Evolutionary conservation across 177 flowering plant species (phyloP), one percentile per base, ranked within the genome.

Genomic region (Tripterygium wilfordii): DNA sequence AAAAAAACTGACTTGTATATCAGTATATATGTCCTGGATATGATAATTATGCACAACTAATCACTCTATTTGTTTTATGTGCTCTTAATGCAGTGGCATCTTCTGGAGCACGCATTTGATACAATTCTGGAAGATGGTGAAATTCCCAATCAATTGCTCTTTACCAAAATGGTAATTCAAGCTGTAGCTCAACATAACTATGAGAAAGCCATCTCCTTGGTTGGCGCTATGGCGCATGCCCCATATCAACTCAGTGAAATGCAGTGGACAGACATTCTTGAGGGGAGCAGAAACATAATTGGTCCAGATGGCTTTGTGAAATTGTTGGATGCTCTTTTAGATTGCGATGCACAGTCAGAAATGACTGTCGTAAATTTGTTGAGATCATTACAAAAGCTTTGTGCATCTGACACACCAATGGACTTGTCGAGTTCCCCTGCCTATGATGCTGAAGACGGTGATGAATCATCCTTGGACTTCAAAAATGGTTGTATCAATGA

Each of bases 71-170:
- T n/a, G n/a, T n/a, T n/a, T n/a, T n/a, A n/a, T n/a, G n/a, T n/a
- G 16, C 15, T 30, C 17, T 51, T n/a, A 19, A 10, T 70, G 65
- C 77, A 85, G 98, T 57, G 74, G 53, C 63, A 79, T 71, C 66
- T 92, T 20, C 56, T 92, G 60, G 94, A 92, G 63, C 98, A 92
- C 72, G 85, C 96, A 41, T 85, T 92, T 67, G 86, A 85, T 35
- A 40, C 66, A 7, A 67, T 74, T 36, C 51, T 92, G 67, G 96
- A 85, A 63, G 83, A 77, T 42, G 96, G 83, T 55, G 90, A 83
- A 53, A 69, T 88, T 53, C 98, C 98, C 18, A 65, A 61, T 57
- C 45, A 37, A 8, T 56, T 69, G 38, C 33, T 77, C 46, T 91
- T 92, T 72, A 67, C 56, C 7, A 91, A 92, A 68, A 77, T 86